These are phyloP conservation scores for Neoscytalidium dimidiatum DNA, from an alignment of 2,329 filamentous ascomycete genomes.

Conservation along the genomic window DNA sequence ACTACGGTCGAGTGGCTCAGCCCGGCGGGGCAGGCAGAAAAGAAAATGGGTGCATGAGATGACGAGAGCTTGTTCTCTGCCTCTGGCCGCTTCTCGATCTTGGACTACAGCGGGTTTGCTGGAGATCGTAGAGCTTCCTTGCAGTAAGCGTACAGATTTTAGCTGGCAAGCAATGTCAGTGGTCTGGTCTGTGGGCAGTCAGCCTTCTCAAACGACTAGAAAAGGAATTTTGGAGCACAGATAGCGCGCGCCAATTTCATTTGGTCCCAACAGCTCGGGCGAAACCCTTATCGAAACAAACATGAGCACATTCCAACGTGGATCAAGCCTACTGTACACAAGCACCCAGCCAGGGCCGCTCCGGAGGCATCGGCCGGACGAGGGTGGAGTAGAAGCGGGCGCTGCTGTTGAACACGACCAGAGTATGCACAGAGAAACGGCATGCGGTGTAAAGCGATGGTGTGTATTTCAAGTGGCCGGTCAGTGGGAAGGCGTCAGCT, in stretches of 20 bases:
- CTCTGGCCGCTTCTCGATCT: not conserved
- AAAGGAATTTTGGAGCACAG: slow-evolving; percentile 10
- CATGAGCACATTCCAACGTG: slow-evolving; percentile 3
- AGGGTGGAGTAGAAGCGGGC: not conserved
- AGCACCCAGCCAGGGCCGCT: not conserved
- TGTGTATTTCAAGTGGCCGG: not conserved
- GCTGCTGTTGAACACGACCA: not conserved
- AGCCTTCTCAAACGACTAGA: slow-evolving; percentile 12
- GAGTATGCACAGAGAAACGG: not conserved
- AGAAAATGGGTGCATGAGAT: not conserved
- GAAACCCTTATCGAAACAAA: slow-evolving; percentile 13
- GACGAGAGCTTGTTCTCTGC: not conserved
- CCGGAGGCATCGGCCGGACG: not conserved
- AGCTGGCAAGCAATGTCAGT: not conserved
- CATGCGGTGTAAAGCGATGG: not conserved
- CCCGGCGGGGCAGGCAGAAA: not conserved
- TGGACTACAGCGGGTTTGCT: not conserved
- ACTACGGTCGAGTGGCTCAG: no score
- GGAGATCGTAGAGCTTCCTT: slow-evolving; percentile 12
- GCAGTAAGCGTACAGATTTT: not conserved
- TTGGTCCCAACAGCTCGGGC: slow-evolving; percentile 2
- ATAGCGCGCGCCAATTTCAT: not conserved
- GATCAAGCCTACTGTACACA: not conserved
- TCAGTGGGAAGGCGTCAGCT: slow-evolving; percentile 2
- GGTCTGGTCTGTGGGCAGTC: not conserved